Percentiles rank a stretch among this genome's conserved stretches.
Evolutionary conservation across 2,329 filamentous ascomycete genomes (phyloP).

Genomic region (Ophiocordyceps camponoti-saundersi): DNA sequence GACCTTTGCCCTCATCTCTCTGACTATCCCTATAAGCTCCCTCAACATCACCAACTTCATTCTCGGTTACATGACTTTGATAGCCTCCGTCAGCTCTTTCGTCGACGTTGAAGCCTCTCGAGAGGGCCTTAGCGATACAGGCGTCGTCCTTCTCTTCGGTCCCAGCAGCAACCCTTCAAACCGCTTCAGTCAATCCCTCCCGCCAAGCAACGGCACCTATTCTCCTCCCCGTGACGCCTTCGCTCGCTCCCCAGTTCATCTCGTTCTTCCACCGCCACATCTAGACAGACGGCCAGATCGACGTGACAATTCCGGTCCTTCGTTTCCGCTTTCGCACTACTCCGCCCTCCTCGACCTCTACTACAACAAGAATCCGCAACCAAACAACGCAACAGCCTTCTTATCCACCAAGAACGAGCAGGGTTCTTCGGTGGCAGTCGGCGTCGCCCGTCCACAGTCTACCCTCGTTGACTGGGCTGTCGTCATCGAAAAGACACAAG

Average conservation of each 20-base stretch:
- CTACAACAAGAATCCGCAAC: conserved; percentile 29
- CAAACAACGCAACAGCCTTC: conserved; percentile 50
- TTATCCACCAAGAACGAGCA: conserved; percentile 61
- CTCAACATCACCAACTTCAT: conserved; percentile 41
- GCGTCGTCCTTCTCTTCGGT: conserved; percentile 53
- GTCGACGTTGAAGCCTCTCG: conserved; percentile 42
- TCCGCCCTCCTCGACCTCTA: conserved; percentile 43
- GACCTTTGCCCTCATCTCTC: conserved; percentile 58
- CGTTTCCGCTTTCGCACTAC: conserved; percentile 45
- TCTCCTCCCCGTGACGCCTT: conserved; percentile 20
- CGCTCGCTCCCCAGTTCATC: conserved; percentile 30
- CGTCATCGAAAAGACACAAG: conserved; percentile 57
- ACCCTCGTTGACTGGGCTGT: conserved; percentile 66
- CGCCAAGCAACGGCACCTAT: conserved; percentile 29
- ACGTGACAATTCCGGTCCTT: conserved; percentile 5
- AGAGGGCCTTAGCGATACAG: conserved; percentile 56
- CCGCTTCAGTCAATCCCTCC: conserved; percentile 30
- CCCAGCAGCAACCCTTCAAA: conserved; percentile 49
- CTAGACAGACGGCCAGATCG: neutral
- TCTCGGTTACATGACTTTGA: conserved; percentile 68
- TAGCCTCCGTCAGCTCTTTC: conserved; percentile 52
- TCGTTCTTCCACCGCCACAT: conserved; percentile 38
- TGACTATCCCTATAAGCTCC: conserved; percentile 61
- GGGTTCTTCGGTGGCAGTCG: conserved; percentile 53
- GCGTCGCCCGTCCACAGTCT: conserved; percentile 55